A percentile compares a stretch with the other conserved stretches of the same genome.
phyloP scores from a whole-genome alignment of 257 asterid genomes.

The Fraxinus cuspidata region DNA sequence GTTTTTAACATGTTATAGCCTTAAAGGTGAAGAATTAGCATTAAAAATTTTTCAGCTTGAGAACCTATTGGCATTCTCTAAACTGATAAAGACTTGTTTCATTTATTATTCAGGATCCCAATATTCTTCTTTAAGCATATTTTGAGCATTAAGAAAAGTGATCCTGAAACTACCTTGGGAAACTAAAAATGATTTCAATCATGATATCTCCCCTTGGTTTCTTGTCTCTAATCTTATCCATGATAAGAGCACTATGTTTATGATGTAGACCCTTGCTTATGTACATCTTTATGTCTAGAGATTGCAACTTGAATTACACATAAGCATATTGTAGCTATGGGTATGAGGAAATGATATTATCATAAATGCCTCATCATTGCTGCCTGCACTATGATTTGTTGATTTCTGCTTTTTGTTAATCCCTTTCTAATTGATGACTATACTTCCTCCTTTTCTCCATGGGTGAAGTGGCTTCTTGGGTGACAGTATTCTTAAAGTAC shows the following conservation, averaged over 20 bases:
- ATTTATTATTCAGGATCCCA: no score
- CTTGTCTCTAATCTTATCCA: neutral
- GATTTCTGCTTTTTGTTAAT: neutral
- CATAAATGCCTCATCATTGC: neutral
- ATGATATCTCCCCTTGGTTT: neutral
- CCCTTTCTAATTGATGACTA: neutral
- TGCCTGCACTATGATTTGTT: neutral
- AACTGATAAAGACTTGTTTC: no score
- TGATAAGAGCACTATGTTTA: neutral
- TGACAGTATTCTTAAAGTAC: constrained; percentile 52
- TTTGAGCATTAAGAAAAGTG: no score
- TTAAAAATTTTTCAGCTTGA: no score
- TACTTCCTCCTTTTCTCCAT: constrained; percentile 19
- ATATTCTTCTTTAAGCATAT: no score
- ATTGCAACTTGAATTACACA: neutral
- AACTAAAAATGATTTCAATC: no score
- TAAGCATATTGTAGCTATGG: neutral
- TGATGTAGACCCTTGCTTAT: neutral
- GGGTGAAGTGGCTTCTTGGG: constrained; percentile 63
- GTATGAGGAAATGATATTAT: no score
- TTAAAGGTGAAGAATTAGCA: no score
- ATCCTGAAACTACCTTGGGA: neutral
- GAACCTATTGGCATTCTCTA: no score
- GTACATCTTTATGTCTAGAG: neutral
- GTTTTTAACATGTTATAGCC: no score